phyloP scores from a whole-genome alignment of 139 green algal species.

The Monoraphidium neglectum region DNA sequence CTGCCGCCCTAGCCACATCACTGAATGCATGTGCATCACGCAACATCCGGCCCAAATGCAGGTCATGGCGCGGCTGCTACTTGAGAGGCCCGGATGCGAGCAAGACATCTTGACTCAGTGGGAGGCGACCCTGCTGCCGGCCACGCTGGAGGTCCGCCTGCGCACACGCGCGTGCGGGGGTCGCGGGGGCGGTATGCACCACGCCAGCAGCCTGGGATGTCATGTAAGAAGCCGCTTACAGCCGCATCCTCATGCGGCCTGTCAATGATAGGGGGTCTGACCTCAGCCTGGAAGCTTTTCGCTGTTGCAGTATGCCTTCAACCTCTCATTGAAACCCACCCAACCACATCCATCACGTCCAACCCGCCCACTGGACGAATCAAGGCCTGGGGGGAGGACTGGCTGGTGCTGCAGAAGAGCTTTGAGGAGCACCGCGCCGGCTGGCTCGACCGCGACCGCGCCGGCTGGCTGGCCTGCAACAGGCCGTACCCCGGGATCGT shows the following conservation, averaged over 20 bases:
- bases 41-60: too few relatives aligned
- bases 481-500: conserved; percentile 44
- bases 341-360: too few relatives aligned
- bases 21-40: too few relatives aligned
- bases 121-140: conserved; percentile 44
- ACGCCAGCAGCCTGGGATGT: too few relatives aligned
- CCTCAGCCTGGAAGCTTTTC: too few relatives aligned
- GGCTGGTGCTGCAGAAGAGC: conserved; percentile 21
- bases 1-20: too few relatives aligned
- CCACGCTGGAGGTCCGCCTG: conserved; percentile 31
- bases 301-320: too few relatives aligned
- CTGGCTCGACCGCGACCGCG: conserved; percentile 28
- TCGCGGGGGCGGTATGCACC: too few relatives aligned
- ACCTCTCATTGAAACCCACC: too few relatives aligned
- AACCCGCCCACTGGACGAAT: not conserved
- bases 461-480: conserved; percentile 44
- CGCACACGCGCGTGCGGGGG: conserved; percentile 7
- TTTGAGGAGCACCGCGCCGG: conserved; percentile 51
- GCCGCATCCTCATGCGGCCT: too few relatives aligned
- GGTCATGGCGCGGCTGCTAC: conserved; percentile 56
- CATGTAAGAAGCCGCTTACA: too few relatives aligned
- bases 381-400: conserved; percentile 33
- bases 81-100: conserved; percentile 38
- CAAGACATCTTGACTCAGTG: conserved; percentile 54
- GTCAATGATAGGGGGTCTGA: too few relatives aligned